Evolutionary conservation across 2,329 filamentous ascomycete species (phyloP), one percentile per base, ranked within the genome.

Genomic region (Ambrosiella cleistominuta): DNA sequence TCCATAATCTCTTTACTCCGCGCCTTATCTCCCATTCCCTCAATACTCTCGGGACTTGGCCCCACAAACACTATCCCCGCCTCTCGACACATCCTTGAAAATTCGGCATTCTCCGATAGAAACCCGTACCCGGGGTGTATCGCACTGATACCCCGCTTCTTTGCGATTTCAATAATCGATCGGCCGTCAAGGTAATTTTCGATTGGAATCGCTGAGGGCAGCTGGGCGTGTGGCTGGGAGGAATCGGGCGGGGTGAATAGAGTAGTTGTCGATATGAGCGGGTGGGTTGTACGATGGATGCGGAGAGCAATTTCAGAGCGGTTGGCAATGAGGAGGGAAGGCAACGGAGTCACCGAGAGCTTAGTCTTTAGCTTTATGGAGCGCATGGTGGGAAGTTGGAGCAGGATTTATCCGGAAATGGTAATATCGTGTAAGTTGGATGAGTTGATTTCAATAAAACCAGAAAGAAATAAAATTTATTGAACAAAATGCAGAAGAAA

Each of bases 111-210:
- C 72, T 98, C 93, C 62, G 87, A 94, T 63, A 97, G 73, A 67
- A 95, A 98, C 49, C 93, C 93, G 72, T 98, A 98, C 27, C 93
- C 93, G 0, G 93, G 93, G 70, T 98, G 93, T 64, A 98, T 84
- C 3, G 88, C 91, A 68, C 91, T 81, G 66, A 94, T 96, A 49
- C 86, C 86, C 66, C 91, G 81, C 65, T 85, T 76, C 72, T 90
- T 89, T 12, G 91, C 93, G 60, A 95, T 81, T 36, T 81, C 78
- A 62, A 98, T 91, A 67, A 98, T 97, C 62, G 86, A 82, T 66
- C 95, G 87, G 59, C 90, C 90, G 68, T 98, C 91, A 47, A 98
- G 82, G 68, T 98, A 98, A 57, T 85, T 85, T 13, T 88, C 81
- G 7, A 53, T 95, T 80, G 52, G 37, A 17, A 54, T n/a, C 35